phyloP scores from a whole-genome alignment of 495 filamentous ascomycete genomes.

The Aspergillus coremiiformis region DNA sequence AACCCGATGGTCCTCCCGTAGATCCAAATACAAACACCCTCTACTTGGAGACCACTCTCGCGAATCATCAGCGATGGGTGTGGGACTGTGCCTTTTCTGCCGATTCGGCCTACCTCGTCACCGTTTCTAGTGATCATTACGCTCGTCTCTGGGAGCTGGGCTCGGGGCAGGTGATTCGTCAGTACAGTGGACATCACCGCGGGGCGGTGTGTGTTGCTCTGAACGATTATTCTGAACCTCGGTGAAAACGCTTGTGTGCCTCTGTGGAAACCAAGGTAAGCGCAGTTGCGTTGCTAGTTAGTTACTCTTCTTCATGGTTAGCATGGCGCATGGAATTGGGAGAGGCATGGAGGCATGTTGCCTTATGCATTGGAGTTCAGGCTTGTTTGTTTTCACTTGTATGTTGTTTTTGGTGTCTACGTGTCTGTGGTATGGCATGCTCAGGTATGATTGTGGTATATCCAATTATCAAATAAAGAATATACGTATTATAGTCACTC shows the following conservation, averaged over 20 bases:
- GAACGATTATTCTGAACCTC: slow-evolving; percentile 87
- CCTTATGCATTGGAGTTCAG: slow-evolving; percentile 1
- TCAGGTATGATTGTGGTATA: neutral
- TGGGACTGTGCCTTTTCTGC: slow-evolving; percentile 99
- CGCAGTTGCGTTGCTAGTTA: slow-evolving; percentile 1
- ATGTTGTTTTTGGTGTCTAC: slow-evolving; percentile 1
- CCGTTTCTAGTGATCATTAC: slow-evolving; percentile 95
- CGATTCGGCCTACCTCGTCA: slow-evolving; percentile 95
- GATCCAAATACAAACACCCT: slow-evolving; percentile 46
- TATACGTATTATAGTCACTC: neutral
- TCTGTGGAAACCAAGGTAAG: too few relatives aligned
- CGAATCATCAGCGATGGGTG: slow-evolving; percentile 96
- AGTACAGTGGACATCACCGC: slow-evolving; percentile 96
- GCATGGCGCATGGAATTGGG: slow-evolving; percentile 19
- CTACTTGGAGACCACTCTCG: slow-evolving; percentile 81
- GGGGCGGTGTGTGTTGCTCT: slow-evolving; percentile 93
- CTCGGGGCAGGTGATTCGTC: slow-evolving; percentile 80
- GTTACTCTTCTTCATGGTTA: slow-evolving; percentile 15
- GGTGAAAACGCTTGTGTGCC: too few relatives aligned
- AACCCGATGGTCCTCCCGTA: slow-evolving; percentile 41
- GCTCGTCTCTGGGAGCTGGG: slow-evolving; percentile 91
- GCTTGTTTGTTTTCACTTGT: slow-evolving; percentile 5
- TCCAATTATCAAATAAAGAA: slow-evolving; percentile 2
- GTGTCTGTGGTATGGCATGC: neutral
- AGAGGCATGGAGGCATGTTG: neutral